Conservation (phyloP, 371 early-diverging fungal genomes). For the Circinella minor region DNA sequence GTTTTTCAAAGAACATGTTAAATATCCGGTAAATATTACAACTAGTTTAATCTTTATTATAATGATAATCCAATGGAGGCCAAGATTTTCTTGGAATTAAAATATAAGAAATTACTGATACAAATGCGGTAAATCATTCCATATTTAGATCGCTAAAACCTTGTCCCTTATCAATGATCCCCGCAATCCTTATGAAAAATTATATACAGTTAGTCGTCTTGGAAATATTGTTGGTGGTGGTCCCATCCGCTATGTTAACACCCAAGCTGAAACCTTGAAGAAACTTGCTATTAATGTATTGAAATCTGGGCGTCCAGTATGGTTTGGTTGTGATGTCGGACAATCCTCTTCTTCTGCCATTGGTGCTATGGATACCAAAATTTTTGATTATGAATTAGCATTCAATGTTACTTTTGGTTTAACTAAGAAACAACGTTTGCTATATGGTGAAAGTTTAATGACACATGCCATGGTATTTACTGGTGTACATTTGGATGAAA, state of each 20-base stretch:
- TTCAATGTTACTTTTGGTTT: constrained; percentile 68
- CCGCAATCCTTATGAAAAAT: constrained; percentile 61
- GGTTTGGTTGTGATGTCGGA: constrained; percentile 86
- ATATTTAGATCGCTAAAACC: constrained; percentile 58
- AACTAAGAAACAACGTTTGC: constrained; percentile 74
- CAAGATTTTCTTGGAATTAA: background rate
- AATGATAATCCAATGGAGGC: background rate
- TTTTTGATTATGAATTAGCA: constrained; percentile 71
- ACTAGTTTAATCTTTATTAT: background rate
- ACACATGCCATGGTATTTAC: constrained; percentile 88
- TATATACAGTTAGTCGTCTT: constrained; percentile 79
- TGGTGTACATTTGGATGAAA: constrained; percentile 76
- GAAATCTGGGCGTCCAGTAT: constrained; percentile 71
- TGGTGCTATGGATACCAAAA: constrained; percentile 70
- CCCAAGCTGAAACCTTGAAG: constrained; percentile 63
- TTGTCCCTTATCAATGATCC: constrained; percentile 83
- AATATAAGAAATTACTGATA: background rate
- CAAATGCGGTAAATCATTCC: background rate
- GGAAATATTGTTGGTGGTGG: constrained; percentile 77
- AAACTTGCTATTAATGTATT: constrained; percentile 63
- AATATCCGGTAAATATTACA: constrained; percentile 51
- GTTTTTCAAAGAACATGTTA: constrained; percentile 69
- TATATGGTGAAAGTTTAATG: constrained; percentile 79
- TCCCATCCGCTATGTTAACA: constrained; percentile 73
- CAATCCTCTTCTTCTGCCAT: constrained; percentile 46